Percentiles rank a stretch among this genome's conserved stretches.
phyloP scores from a whole-genome alignment of 202 grass and related monocot species.

The Setaria viridis region DNA sequence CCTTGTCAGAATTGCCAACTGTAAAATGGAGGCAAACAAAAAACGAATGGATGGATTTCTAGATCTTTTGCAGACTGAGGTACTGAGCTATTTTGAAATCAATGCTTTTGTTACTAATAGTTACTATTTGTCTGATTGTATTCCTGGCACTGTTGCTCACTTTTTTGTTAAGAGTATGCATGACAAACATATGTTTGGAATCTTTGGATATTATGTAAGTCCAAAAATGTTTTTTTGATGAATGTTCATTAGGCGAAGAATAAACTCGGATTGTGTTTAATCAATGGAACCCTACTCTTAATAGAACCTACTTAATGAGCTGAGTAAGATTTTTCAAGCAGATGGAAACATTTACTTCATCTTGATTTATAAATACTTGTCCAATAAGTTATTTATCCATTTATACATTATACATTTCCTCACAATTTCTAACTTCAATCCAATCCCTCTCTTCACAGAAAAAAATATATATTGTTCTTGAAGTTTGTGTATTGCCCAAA shows the following conservation, averaged over 20 bases:
- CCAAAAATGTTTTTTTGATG: not conserved
- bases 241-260: not conserved
- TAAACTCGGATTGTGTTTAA: not conserved
- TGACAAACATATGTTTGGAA: not conserved
- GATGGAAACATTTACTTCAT: not conserved
- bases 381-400: not conserved
- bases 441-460: not conserved
- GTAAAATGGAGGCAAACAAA: conserved; percentile 92
- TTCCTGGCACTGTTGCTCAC: not conserved
- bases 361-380: not conserved
- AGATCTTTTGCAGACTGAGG: conserved; percentile 64
- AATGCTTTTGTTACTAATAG: not conserved
- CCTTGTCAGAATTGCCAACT: conserved; percentile 81
- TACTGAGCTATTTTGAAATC: conserved; percentile 24
- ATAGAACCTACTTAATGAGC: not conserved
- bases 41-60: conserved; percentile 75
- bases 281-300: conserved; percentile 8
- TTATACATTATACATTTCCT: not conserved
- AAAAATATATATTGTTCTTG: not conserved
- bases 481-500: not conserved
- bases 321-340: not conserved
- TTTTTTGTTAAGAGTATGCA: conserved; percentile 8
- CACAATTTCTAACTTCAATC: not conserved
- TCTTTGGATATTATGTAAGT: not conserved
- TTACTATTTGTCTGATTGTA: not conserved